phyloP scores from a whole-genome alignment of 345 rosid species.

The Abelmoschus esculentus region DNA sequence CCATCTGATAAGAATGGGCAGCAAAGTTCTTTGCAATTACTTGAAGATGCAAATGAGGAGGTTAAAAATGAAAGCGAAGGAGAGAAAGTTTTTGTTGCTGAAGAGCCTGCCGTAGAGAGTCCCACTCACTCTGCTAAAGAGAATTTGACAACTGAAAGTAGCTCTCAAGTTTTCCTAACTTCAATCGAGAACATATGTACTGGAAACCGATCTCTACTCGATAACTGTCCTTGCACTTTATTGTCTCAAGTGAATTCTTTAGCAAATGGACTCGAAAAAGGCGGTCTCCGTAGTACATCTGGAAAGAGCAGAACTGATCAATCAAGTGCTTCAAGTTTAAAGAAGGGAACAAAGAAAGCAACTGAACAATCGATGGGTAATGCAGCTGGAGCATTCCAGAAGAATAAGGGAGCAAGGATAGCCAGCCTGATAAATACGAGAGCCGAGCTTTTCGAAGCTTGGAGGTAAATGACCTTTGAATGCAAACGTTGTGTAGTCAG shows the following conservation, averaged over 20 bases:
- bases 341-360: constrained; percentile 29
- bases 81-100: constrained; percentile 20
- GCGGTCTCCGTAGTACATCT: constrained; percentile 9
- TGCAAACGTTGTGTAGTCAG: neutral
- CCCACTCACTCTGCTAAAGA: constrained; percentile 26
- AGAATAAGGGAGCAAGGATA: constrained; percentile 34
- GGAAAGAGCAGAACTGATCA: constrained; percentile 22
- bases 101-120: constrained; percentile 34
- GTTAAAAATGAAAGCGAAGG: constrained; percentile 18
- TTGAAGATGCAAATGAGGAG: constrained; percentile 31
- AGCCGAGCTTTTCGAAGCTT: constrained; percentile 60
- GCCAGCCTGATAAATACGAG: constrained; percentile 48
- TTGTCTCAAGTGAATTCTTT: constrained; percentile 30
- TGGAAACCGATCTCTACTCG: constrained; percentile 25
- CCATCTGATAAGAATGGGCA: constrained; percentile 66
- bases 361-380: constrained; percentile 22
- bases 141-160: constrained; percentile 28
- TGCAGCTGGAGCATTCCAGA: constrained; percentile 23
- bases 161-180: constrained; percentile 28
- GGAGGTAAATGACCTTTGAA: constrained; percentile 42
- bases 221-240: constrained; percentile 32
- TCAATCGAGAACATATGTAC: constrained; percentile 37
- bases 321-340: constrained; percentile 17
- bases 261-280: constrained; percentile 19
- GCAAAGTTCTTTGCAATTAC: constrained; percentile 37